Evolutionary conservation across 345 rosid genomes (phyloP).

Genomic region (Erysimum cheiranthoides): DNA sequence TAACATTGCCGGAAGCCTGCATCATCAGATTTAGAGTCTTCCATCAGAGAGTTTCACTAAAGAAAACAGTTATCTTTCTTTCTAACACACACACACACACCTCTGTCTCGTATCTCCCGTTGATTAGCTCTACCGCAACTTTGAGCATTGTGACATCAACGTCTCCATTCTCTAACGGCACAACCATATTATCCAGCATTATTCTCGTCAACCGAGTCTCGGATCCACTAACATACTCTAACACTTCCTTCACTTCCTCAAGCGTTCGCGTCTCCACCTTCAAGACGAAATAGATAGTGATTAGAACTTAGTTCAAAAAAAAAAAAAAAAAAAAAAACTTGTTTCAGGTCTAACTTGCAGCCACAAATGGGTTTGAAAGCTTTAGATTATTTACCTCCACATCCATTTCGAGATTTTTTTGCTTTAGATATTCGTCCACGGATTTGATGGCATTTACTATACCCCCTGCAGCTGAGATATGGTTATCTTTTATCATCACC

Average conservation of each 20-base stretch:
- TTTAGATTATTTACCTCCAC: slow-evolving; percentile 70
- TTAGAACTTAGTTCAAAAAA: background rate
- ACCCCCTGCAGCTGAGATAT: slow-evolving; percentile 92
- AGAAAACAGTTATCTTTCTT: background rate
- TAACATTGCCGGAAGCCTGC: slow-evolving; percentile 97
- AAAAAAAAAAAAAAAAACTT: background rate
- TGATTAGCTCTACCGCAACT: slow-evolving; percentile 72
- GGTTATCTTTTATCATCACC: slow-evolving; percentile 98
- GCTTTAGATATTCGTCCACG: slow-evolving; percentile 70
- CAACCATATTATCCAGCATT: slow-evolving; percentile 97
- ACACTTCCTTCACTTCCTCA: slow-evolving; percentile 79
- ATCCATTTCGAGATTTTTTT: slow-evolving; percentile 78
- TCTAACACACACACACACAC: slow-evolving; percentile 43
- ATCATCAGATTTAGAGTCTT: slow-evolving; percentile 15
- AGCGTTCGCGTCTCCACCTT: slow-evolving; percentile 94
- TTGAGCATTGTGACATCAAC: slow-evolving; percentile 86
- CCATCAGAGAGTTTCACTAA: slow-evolving; percentile 3
- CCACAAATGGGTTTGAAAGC: slow-evolving; percentile 5
- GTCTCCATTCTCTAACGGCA: slow-evolving; percentile 83
- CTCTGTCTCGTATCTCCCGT: slow-evolving; percentile 86
- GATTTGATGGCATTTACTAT: slow-evolving; percentile 75
- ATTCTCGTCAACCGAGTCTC: slow-evolving; percentile 74
- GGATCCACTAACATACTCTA: slow-evolving; percentile 61
- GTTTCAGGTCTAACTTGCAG: background rate
- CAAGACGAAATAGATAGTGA: background rate